These are phyloP conservation scores for Leptosphaerulina australis DNA, from an alignment of 2,329 filamentous ascomycete species.

Conservation along the genomic window DNA sequence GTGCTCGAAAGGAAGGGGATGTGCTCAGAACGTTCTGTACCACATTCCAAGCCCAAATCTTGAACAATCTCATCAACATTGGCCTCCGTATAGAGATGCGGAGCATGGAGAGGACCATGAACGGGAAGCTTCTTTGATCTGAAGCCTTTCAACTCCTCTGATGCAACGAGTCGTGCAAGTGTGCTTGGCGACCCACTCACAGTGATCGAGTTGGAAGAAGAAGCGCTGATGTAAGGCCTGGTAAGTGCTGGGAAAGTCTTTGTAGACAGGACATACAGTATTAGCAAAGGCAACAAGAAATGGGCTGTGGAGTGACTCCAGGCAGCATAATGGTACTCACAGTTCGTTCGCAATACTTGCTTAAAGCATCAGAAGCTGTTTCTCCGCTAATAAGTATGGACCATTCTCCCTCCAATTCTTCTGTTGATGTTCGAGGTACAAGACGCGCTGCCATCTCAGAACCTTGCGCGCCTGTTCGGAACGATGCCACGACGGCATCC, in stretches of 20 bases:
- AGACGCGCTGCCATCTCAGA: too few relatives aligned
- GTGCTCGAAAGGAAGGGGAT: too few relatives aligned
- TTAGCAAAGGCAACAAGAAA: too few relatives aligned
- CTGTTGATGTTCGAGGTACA: too few relatives aligned
- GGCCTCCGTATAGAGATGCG: background rate
- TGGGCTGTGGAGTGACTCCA: too few relatives aligned
- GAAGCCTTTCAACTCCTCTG: background rate
- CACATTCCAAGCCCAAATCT: too few relatives aligned
- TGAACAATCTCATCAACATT: background rate
- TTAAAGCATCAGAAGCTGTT: background rate
- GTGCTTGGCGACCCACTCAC: background rate
- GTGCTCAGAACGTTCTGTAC: too few relatives aligned
- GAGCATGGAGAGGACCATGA: background rate
- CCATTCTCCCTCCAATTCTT: too few relatives aligned
- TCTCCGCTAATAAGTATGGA: background rate
- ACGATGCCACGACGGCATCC: constrained; percentile 38
- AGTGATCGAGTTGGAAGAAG: background rate
- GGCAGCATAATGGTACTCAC: background rate
- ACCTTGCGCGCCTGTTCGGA: constrained; percentile 42
- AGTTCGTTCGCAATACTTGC: background rate
- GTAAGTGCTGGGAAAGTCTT: background rate
- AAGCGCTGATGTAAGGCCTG: background rate
- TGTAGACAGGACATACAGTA: too few relatives aligned
- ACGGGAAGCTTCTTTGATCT: background rate
- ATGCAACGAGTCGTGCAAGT: background rate